Evolutionary conservation across 768 basidiomycete species (phyloP), one percentile per base, ranked within the genome.

Genomic region (Tylopilus felleus): DNA sequence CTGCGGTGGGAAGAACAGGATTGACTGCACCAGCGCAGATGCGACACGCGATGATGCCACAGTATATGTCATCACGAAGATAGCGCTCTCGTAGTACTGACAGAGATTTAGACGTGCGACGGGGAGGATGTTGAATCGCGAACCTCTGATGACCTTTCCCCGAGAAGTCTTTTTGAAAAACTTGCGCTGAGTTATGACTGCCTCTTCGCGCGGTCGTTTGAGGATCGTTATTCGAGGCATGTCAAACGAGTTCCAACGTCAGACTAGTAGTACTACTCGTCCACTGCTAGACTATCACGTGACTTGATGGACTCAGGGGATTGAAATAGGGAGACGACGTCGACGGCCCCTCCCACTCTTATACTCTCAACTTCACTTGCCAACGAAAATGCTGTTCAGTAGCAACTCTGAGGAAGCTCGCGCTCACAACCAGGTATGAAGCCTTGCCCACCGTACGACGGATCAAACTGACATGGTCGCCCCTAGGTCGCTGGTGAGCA

Each of bases 131-230:
- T 21, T 5, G 5, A 22, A 17, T 8, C 31, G 17, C 77, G 41
- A 45, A 93, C 95, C 88, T 77, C 95, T 97, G 65, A 95, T 83
- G 19, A 99, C 92, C 65, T 94, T 95, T 16, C 97, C 97, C 61
- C 83, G 76, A 0, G 90, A 88, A 0, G 97, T 98, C 73, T 98
- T 98, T 72, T 92, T 96, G 78, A 94, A 90, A 72, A 94, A 98
- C 68, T 93, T 96, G 56, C 89, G 85, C 62, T 92, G 92, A 0
- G 90, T 89, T 3, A 88, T 66, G 13, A 82, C 80, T 1, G 85
- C 87, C 65, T 93, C 91, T 5, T 82, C 76, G 40, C 77, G 76
- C 16, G 86, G 79, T 50, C 90, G 77, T 60, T 90, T 93, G 21
- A 83, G 74, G 36, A 93, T 85, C 4, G 82, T 84, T 33, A 93